Conservation (phyloP, 2,329 filamentous ascomycete genomes). For the Periglandula ipomoeae region DNA sequence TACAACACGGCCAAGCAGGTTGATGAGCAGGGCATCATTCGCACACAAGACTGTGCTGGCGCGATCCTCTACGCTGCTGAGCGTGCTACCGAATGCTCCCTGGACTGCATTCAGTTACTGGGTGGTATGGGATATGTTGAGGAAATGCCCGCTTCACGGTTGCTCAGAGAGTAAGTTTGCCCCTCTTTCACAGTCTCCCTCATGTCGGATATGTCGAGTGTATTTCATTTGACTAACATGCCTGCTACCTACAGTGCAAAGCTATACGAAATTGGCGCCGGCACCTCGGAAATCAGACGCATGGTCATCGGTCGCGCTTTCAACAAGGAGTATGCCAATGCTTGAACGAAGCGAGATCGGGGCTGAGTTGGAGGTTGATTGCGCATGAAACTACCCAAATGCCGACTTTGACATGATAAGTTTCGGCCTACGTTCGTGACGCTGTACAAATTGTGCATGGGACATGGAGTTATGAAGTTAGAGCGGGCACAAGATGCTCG, state of each 20-base stretch:
- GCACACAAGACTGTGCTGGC: constrained; percentile 88
- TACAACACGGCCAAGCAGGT: constrained; percentile 72
- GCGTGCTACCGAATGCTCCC: constrained; percentile 73
- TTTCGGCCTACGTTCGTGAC: too few relatives aligned
- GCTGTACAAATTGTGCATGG: too few relatives aligned
- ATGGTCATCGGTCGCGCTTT: constrained; percentile 93
- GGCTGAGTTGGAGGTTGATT: too few relatives aligned
- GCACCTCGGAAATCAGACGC: constrained; percentile 84
- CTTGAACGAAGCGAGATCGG: constrained; percentile 8
- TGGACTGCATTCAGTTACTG: constrained; percentile 86
- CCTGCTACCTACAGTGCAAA: constrained; percentile 39
- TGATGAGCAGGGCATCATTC: constrained; percentile 64
- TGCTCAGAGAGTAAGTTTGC: constrained; percentile 58
- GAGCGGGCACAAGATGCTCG: too few relatives aligned
- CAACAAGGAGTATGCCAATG: constrained; percentile 67
- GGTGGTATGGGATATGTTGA: constrained; percentile 96
- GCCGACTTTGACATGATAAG: too few relatives aligned
- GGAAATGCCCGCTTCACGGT: constrained; percentile 81
- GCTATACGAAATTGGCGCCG: constrained; percentile 93
- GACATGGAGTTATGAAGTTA: too few relatives aligned
- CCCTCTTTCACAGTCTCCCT: background rate
- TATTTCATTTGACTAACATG: constrained; percentile 19
- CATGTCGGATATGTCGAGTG: background rate
- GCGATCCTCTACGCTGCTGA: constrained; percentile 91
- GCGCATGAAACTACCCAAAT: too few relatives aligned